Conservation (phyloP, 768 basidiomycete species). For the Tylopilus felleus region DNA sequence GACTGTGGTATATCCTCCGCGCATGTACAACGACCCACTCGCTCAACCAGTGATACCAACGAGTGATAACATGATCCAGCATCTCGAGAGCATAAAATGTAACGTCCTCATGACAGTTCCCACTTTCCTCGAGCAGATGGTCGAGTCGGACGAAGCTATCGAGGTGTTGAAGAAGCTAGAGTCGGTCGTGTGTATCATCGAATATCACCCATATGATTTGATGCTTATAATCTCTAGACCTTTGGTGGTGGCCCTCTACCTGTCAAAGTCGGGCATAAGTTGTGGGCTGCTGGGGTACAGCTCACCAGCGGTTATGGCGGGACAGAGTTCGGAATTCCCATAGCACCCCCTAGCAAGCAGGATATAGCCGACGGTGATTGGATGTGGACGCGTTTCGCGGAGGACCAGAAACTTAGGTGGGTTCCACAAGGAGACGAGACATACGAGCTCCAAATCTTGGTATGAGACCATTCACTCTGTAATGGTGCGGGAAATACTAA, state of each 20-base stretch:
- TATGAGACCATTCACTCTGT: constrained; percentile 7
- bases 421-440: constrained; percentile 31
- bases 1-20: constrained; percentile 28
- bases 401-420: constrained; percentile 25
- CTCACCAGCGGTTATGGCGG: constrained; percentile 36
- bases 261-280: constrained; percentile 32
- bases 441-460: constrained; percentile 39
- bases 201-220: no score
- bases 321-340: constrained; percentile 28
- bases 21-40: constrained; percentile 13
- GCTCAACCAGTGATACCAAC: constrained; percentile 37
- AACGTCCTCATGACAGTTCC: constrained; percentile 37
- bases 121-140: constrained; percentile 38
- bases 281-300: constrained; percentile 33
- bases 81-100: constrained; percentile 27
- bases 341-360: neutral
- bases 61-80: constrained; percentile 38
- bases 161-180: constrained; percentile 25
- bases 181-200: constrained; percentile 26
- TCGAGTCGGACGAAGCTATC: constrained; percentile 20
- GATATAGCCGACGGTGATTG: constrained; percentile 27
- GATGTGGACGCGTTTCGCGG: constrained; percentile 34
- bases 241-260: constrained; percentile 41
- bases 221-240: constrained; percentile 17
- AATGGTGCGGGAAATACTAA: neutral